Conservation (phyloP, 2,329 filamentous ascomycete genomes). For the Phoma sp. region DNA sequence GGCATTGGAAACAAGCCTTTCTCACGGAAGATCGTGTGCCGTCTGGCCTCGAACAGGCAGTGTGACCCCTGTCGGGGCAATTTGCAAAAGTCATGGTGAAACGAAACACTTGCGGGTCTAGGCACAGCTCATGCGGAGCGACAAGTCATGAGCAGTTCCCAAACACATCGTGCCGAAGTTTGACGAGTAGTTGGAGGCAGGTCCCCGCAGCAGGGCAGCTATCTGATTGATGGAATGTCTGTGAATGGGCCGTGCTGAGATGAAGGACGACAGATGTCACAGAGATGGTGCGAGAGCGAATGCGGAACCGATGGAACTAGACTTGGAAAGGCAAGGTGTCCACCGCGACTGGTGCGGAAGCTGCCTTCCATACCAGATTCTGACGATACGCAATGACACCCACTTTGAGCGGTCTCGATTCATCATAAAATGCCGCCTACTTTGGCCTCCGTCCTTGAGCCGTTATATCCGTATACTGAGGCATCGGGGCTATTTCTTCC, state of each 20-base stretch:
- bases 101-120: constrained; percentile 21
- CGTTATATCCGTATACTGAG: no score
- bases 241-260: not conserved
- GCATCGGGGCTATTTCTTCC: no score
- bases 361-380: not conserved
- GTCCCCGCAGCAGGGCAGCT: not conserved
- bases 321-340: not conserved
- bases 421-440: not conserved
- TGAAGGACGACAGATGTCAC: constrained; percentile 7
- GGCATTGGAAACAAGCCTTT: constrained; percentile 16
- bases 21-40: constrained; percentile 17
- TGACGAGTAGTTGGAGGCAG: not conserved
- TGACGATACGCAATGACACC: not conserved
- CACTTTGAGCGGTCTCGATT: not conserved
- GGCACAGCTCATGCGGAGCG: constrained; percentile 16
- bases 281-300: constrained; percentile 2
- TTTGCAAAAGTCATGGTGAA: constrained; percentile 28
- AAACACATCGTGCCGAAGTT: constrained; percentile 5
- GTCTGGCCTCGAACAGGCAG: constrained; percentile 10
- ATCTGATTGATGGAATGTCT: constrained; percentile 31
- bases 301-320: constrained; percentile 1
- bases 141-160: not conserved
- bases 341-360: not conserved
- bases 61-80: constrained; percentile 16
- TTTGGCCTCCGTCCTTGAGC: no score